Evolutionary conservation across 1,284 basidiomycete species (phyloP).

Genomic region (Laetiporus sulphureus): DNA sequence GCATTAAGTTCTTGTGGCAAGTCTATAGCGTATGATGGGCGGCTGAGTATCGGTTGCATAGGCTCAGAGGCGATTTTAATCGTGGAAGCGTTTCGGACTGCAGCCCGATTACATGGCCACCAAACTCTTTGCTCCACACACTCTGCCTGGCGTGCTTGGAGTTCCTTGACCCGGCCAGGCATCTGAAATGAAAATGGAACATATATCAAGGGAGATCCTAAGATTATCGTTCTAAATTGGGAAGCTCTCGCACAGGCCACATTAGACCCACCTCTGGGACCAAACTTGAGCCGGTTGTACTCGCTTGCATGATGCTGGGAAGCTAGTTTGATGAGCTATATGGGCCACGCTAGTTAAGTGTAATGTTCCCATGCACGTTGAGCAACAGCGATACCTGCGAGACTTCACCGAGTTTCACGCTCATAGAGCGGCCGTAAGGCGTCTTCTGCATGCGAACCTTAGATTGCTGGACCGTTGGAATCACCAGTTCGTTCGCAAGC

Average conservation of each 20-base stretch:
- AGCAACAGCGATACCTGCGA: too few species aligned
- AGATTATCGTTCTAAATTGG: constrained; percentile 6
- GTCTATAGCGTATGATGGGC: constrained; percentile 18
- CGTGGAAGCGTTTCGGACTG: neutral
- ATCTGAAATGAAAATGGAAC: constrained; percentile 65
- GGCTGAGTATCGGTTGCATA: constrained; percentile 16
- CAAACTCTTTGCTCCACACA: constrained; percentile 40
- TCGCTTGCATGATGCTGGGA: constrained; percentile 79
- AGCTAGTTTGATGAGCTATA: constrained; percentile 55
- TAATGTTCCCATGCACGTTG: too few species aligned
- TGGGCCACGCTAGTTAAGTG: too few species aligned
- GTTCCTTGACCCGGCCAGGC: constrained; percentile 54
- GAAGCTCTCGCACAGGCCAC: neutral
- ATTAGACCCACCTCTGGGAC: constrained; percentile 43
- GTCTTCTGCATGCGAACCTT: too few species aligned
- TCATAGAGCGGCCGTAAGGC: too few species aligned
- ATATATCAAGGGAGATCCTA: constrained; percentile 57
- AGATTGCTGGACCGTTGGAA: too few species aligned
- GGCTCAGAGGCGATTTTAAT: constrained; percentile 2
- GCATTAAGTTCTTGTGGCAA: constrained; percentile 45
- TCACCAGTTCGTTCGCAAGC: too few species aligned
- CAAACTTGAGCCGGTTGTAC: constrained; percentile 75
- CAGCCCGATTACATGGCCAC: constrained; percentile 38
- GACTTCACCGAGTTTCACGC: too few species aligned
- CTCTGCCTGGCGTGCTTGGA: constrained; percentile 56